Conservation (phyloP, 208 protist species). For the Crithidia sp. region DNA sequence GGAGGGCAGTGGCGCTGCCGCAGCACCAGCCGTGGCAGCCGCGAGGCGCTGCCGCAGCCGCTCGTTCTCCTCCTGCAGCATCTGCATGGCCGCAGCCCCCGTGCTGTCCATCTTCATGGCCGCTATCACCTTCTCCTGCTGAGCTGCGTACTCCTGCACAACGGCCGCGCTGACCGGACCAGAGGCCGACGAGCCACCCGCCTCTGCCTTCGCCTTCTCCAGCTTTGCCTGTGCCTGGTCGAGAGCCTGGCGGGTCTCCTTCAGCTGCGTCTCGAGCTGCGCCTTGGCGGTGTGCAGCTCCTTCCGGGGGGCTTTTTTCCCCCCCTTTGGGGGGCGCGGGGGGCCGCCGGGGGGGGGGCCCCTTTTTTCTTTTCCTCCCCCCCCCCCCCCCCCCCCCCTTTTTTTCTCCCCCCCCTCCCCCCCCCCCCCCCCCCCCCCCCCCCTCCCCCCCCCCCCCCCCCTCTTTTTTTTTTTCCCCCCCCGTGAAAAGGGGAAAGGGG, state of each 20-base stretch:
- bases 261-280: conserved; percentile 38
- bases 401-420: too few species aligned
- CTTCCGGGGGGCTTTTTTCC: conserved; percentile 46
- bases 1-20: background rate
- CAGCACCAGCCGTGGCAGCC: background rate
- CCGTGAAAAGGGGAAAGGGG: too few species aligned
- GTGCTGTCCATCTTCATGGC: conserved; percentile 62
- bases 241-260: conserved; percentile 21
- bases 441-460: too few species aligned
- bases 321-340: too few species aligned
- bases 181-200: background rate
- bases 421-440: too few species aligned
- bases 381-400: too few species aligned
- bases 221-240: conserved; percentile 30
- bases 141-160: conserved; percentile 25
- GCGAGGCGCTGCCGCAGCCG: conserved; percentile 36
- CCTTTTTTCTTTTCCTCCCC: too few species aligned
- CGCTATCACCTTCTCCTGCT: conserved; percentile 52
- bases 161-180: conserved; percentile 6
- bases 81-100: conserved; percentile 40
- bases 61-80: conserved; percentile 54
- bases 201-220: conserved; percentile 17
- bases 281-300: conserved; percentile 35
- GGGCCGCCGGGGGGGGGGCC: too few species aligned
- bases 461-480: too few species aligned